Percentiles rank a stretch among this genome's conserved stretches.
These are phyloP conservation scores for Hibiscus syriacus DNA, from an alignment of 345 rosid species.

Conservation along the genomic window DNA sequence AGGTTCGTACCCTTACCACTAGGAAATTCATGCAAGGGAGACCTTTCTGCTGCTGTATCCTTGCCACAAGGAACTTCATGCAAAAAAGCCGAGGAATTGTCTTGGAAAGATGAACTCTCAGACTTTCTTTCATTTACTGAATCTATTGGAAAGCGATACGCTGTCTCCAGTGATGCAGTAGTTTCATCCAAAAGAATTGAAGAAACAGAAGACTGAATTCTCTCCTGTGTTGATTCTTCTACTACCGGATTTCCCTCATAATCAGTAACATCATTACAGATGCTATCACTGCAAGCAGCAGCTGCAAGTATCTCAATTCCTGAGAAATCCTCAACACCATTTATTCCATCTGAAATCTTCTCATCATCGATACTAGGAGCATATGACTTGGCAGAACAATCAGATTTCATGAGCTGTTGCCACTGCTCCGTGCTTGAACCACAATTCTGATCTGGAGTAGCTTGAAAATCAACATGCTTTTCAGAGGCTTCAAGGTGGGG, in stretches of 20 bases:
- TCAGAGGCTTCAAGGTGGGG: conserved; percentile 14
- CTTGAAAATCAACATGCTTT: conserved; percentile 6
- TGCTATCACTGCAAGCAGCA: conserved; percentile 36
- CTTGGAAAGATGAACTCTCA: conserved; percentile 18
- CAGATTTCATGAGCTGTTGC: background rate
- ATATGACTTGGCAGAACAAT: background rate
- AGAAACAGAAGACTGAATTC: conserved; percentile 14
- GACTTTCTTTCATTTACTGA: conserved; percentile 6
- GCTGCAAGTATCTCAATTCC: conserved; percentile 55
- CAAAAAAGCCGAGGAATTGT: conserved; percentile 5
- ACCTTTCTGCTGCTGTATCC: background rate
- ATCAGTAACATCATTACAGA: conserved; percentile 20
- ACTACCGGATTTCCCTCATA: conserved; percentile 3
- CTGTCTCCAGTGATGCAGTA: conserved; percentile 10
- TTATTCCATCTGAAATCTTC: conserved; percentile 6
- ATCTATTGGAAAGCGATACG: conserved; percentile 14
- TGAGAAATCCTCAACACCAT: conserved; percentile 40
- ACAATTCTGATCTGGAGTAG: conserved; percentile 6
- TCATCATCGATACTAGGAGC: conserved; percentile 8
- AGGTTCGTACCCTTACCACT: background rate
- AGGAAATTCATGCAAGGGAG: background rate
- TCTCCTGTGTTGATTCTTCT: conserved; percentile 16
- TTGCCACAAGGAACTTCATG: conserved; percentile 10
- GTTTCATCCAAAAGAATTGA: conserved; percentile 9
- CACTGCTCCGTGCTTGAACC: conserved; percentile 6